Base-by-base conservation (phyloP, 2,329 filamentous ascomycete genomes). In the Cucurbitaria berberidis region DNA sequence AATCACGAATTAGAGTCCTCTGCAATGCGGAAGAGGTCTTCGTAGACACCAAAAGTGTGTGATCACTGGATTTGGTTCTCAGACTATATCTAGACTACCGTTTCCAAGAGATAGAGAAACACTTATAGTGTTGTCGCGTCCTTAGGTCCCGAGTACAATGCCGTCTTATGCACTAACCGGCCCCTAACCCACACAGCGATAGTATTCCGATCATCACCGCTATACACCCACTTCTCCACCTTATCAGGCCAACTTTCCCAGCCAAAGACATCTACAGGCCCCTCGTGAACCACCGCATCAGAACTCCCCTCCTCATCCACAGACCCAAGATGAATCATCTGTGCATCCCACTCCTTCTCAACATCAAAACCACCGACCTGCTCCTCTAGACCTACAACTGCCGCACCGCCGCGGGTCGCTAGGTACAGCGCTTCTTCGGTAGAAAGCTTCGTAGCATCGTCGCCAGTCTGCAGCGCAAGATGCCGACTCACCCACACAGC, bases 211-310 rank as follows among this genome's bases (percentile, higher is more conserved):
- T 98, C 95, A 78, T 98, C 93, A 0, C 95, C 95, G 61, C 86
- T 89, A 77, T 90, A 99, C 56, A 98, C 80, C 95, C 95, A 99
- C 80, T 99, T 99, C 46, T 91, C 90, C 10, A 98, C 78, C 68
- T 81, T 85, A 67, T 98, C 91, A 34, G 89, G 85, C 91, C 90
- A 96, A n/a, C 70, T 84, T 82, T 98, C 93, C 84, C 88, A 91
- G 1, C 92, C 93, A 79, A 97, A 99, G 0, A 97, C 74, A 74
- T 97, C 92, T 0, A 97, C 91, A 41, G 87, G 86, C 0, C 88
- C 87, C 3, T 82, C 78, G 1, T 79, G 80, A 3, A 78, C 74
- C 5, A 76, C 76, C 1, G 77, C 76, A 1, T 69, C 73, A 1
- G 45, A 53, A 13, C 62, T 62, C 3, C 54, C 69, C 0, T 64